Percentiles rank a stretch among this genome's conserved stretches.
phyloP scores from a whole-genome alignment of 2,329 filamentous ascomycete genomes.

The Neopestalotiopsis rosae region DNA sequence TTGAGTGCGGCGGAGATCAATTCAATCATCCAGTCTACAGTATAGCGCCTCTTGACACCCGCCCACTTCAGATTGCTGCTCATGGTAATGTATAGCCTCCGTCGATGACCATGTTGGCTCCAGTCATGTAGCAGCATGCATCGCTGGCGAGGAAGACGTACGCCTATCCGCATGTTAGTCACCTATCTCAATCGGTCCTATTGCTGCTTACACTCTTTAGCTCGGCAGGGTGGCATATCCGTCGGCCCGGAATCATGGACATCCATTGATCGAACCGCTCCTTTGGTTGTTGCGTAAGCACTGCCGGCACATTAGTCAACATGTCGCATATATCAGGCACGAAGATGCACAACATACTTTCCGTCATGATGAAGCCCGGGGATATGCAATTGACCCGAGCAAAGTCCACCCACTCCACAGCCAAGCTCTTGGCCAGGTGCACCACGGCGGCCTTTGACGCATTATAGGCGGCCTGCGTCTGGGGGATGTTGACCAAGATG shows the following conservation, averaged over 20 bases:
- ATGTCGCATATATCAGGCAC: neutral
- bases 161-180: conserved; percentile 39
- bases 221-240: neutral
- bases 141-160: conserved; percentile 86
- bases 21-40: too few species aligned
- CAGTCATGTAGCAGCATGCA: conserved; percentile 79
- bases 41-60: too few species aligned
- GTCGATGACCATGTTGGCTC: conserved; percentile 51
- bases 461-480: conserved; percentile 44
- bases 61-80: too few species aligned
- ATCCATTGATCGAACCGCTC: neutral
- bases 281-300: neutral
- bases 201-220: neutral
- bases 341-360: conserved; percentile 45
- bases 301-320: neutral
- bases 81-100: conserved; percentile 47
- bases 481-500: conserved; percentile 79
- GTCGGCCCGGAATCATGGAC: neutral
- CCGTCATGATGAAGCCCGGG: conserved; percentile 89
- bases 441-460: neutral
- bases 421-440: conserved; percentile 84
- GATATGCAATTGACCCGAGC: conserved; percentile 88
- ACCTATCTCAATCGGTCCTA: neutral
- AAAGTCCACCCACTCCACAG: conserved; percentile 84
- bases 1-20: too few species aligned